Conservation (phyloP, 2,329 filamentous ascomycete species). For the Zymoseptoria ardabiliae region DNA sequence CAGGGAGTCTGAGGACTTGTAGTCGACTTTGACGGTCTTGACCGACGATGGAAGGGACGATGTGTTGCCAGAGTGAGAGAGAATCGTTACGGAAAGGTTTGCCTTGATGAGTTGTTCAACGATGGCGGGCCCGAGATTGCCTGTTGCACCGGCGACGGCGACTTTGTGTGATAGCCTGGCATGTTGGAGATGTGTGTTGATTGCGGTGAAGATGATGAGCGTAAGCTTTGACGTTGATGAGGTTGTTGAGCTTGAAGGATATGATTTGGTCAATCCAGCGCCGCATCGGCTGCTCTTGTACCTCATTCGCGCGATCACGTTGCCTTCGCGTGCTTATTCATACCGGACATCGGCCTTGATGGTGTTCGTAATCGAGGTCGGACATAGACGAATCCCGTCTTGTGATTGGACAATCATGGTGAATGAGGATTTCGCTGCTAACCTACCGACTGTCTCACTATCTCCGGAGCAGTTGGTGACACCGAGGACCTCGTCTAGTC, state of each 20-base stretch:
- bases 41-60: conserved; percentile 35
- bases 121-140: conserved; percentile 37
- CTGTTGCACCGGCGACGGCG: conserved; percentile 30
- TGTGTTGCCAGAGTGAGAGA: conserved; percentile 39
- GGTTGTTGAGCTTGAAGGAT: not conserved
- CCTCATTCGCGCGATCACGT: not conserved
- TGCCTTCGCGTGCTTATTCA: not conserved
- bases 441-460: not conserved
- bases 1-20: conserved; percentile 36
- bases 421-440: not conserved
- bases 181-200: conserved; percentile 1
- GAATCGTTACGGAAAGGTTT: conserved; percentile 38
- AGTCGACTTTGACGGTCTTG: conserved; percentile 38
- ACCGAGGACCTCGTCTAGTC: too few relatives aligned
- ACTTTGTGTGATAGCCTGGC: conserved; percentile 19
- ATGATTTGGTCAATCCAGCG: not conserved
- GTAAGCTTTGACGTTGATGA: not conserved
- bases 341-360: not conserved
- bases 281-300: not conserved
- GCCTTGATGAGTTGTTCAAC: conserved; percentile 35
- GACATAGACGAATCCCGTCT: not conserved
- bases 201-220: not conserved
- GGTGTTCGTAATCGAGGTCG: not conserved
- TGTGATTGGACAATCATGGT: not conserved
- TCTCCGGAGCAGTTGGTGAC: not conserved